phyloP scores from a whole-genome alignment of 352 stramenopile genomes.

The Pythium rhizo-oryzae region DNA sequence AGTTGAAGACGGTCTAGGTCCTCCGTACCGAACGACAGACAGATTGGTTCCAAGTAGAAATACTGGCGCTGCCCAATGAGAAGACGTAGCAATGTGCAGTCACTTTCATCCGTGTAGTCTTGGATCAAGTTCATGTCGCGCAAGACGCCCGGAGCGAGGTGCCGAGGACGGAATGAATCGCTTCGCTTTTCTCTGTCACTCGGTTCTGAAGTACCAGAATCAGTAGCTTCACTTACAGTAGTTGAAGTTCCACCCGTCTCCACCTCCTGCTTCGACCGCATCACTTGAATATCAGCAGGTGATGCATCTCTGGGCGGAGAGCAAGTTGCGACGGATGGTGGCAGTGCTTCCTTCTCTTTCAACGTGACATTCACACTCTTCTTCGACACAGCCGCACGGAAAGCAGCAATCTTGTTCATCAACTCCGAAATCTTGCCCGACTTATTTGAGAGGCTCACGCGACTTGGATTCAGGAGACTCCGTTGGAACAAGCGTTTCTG shows the following conservation, averaged over 20 bases:
- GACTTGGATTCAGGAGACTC: neutral
- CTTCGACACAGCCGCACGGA: conserved; percentile 15
- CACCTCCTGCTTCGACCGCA: neutral
- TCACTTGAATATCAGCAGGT: neutral
- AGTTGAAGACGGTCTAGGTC: conserved; percentile 24
- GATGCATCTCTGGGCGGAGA: neutral
- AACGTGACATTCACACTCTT: neutral
- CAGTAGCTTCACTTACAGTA: neutral
- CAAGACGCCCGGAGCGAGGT: conserved; percentile 54
- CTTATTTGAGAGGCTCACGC: neutral
- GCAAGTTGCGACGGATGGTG: neutral
- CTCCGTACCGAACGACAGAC: conserved; percentile 22
- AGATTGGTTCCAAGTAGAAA: conserved; percentile 72
- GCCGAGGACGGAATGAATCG: conserved; percentile 51
- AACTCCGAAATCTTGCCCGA: conserved; percentile 18
- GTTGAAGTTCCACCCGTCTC: neutral
- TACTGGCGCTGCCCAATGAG: conserved; percentile 74
- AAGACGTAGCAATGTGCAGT: conserved; percentile 62
- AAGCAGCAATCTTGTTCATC: conserved; percentile 25
- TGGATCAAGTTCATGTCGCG: conserved; percentile 81
- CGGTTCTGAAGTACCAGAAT: neutral
- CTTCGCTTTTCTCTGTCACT: conserved; percentile 3
- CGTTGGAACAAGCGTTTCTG: neutral
- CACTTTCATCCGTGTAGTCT: conserved; percentile 69
- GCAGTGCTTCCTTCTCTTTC: neutral